Evolutionary conservation across 257 asterid species (phyloP).

Genomic region (Solanum ossicruentum): DNA sequence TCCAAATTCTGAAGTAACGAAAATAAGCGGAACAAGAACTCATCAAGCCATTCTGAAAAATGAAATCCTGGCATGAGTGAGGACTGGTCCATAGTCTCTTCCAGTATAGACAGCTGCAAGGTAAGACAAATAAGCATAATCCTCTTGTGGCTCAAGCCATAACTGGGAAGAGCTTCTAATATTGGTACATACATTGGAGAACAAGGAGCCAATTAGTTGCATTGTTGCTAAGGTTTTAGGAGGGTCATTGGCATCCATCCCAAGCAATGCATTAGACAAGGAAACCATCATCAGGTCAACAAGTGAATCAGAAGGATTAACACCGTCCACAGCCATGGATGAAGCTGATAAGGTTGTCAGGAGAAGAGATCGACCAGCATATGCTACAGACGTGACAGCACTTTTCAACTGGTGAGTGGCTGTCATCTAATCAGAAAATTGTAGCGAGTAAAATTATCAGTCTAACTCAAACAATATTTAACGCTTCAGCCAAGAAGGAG

Average conservation of each 20-base stretch:
- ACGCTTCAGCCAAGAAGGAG: background rate
- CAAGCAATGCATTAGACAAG: constrained; percentile 84
- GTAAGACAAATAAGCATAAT: constrained; percentile 23
- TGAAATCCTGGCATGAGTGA: constrained; percentile 50
- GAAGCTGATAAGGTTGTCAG: constrained; percentile 40
- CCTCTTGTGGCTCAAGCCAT: background rate
- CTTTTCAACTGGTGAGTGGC: constrained; percentile 99
- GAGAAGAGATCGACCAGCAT: constrained; percentile 72
- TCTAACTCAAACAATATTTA: background rate
- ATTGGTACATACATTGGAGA: constrained; percentile 64
- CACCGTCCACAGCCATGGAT: constrained; percentile 29
- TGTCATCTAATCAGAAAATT: constrained; percentile 56
- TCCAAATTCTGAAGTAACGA: constrained; percentile 93
- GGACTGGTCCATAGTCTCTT: constrained; percentile 45
- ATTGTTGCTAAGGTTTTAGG: constrained; percentile 97
- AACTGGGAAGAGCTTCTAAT: background rate
- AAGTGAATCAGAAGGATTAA: constrained; percentile 41
- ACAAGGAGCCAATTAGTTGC: constrained; percentile 91
- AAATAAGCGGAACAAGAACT: constrained; percentile 85
- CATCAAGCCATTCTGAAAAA: constrained; percentile 98
- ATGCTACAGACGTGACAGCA: constrained; percentile 91
- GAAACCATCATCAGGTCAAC: constrained; percentile 79
- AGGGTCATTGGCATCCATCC: constrained; percentile 99
- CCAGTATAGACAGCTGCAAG: constrained; percentile 75
- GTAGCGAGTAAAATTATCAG: background rate